Evolutionary conservation across 805 yeast genomes (phyloP).

Genomic region (Schizosaccharomyces cryophilus): DNA sequence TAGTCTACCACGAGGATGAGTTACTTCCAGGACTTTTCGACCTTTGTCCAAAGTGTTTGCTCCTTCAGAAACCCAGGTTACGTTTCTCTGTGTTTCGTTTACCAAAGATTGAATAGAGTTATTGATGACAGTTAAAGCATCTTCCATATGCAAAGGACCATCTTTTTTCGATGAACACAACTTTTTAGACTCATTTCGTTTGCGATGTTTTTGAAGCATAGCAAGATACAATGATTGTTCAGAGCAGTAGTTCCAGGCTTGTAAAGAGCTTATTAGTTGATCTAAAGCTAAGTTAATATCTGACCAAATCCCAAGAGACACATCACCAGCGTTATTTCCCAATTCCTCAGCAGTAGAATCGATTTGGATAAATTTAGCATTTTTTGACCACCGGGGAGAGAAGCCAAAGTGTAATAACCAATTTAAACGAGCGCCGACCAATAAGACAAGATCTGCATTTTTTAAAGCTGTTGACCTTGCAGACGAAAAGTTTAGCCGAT

Average conservation of each 20-base stretch:
- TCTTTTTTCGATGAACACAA: neutral
- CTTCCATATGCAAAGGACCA: neutral
- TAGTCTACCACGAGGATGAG: slow-evolving; percentile 26
- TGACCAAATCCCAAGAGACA: neutral
- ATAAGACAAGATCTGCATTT: slow-evolving; percentile 31
- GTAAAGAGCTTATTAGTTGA: neutral
- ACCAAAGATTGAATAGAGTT: slow-evolving; percentile 10
- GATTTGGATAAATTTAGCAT: neutral
- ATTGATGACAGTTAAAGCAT: neutral
- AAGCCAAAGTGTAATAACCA: slow-evolving; percentile 54
- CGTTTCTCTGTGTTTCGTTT: slow-evolving; percentile 10
- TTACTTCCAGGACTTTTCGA: slow-evolving; percentile 32
- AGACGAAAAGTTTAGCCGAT: slow-evolving; percentile 27
- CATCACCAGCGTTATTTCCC: neutral
- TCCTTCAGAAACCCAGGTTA: slow-evolving; percentile 38
- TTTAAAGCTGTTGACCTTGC: slow-evolving; percentile 38
- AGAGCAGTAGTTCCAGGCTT: neutral
- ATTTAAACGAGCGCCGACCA: slow-evolving; percentile 43
- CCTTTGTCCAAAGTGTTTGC: slow-evolving; percentile 59
- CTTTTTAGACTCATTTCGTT: neutral
- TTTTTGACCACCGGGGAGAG: slow-evolving; percentile 14
- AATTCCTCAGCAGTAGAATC: neutral
- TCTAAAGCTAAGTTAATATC: neutral
- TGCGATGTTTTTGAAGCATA: neutral
- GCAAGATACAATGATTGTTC: neutral